Evolutionary conservation across 2,329 filamentous ascomycete genomes (phyloP).

Genomic region (Aspergillus novoparasiticus): DNA sequence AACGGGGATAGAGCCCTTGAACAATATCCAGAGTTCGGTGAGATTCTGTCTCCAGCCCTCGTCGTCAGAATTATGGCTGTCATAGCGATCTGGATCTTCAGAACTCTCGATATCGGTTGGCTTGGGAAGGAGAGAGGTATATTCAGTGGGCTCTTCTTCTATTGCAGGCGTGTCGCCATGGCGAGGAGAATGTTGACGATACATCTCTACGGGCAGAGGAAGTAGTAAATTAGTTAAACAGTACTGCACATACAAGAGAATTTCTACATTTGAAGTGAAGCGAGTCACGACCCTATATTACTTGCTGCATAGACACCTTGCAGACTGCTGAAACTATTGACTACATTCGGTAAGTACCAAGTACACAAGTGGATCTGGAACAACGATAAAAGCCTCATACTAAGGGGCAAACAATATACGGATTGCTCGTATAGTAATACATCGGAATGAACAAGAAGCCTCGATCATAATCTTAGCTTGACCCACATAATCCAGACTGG

Average conservation of each 20-base stretch:
- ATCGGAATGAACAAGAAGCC: neutral
- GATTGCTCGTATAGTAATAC: neutral
- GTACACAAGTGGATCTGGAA: neutral
- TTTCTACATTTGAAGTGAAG: neutral
- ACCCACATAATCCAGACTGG: neutral
- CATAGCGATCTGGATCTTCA: constrained; percentile 27
- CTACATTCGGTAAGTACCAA: neutral
- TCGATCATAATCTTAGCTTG: neutral
- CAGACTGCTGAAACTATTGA: neutral
- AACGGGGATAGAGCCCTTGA: constrained; percentile 72
- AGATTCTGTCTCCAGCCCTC: constrained; percentile 36
- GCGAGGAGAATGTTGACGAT: constrained; percentile 4
- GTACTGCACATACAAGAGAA: neutral
- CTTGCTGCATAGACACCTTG: neutral
- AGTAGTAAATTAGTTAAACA: neutral
- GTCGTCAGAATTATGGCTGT: constrained; percentile 42
- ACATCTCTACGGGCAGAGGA: constrained; percentile 11
- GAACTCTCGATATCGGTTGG: constrained; percentile 15
- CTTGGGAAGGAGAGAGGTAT: constrained; percentile 33
- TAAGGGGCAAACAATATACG: neutral
- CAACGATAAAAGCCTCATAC: neutral
- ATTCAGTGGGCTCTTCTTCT: constrained; percentile 22
- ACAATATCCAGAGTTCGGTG: constrained; percentile 67
- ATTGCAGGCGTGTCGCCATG: neutral
- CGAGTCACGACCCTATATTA: neutral